Conservation (phyloP, 495 filamentous ascomycete genomes). For the Trypethelium eluteriae region DNA sequence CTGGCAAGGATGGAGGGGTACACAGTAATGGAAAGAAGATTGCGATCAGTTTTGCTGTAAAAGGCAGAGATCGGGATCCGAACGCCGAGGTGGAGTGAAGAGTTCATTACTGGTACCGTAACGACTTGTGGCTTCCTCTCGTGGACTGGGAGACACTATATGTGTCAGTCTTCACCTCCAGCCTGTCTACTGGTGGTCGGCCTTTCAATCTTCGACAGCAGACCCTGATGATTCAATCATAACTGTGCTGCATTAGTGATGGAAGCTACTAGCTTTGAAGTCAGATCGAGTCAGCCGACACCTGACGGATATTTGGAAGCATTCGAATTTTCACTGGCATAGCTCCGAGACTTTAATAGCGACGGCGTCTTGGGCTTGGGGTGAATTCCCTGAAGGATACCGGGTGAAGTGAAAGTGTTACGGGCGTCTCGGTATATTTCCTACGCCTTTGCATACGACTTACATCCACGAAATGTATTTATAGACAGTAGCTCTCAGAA, state of each 20-base stretch:
- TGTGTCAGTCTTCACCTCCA: too few species aligned
- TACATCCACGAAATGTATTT: neutral
- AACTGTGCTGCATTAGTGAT: too few species aligned
- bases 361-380: neutral
- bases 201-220: too few species aligned
- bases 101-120: neutral
- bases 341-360: neutral
- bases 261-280: too few species aligned
- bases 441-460: neutral
- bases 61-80: neutral
- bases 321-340: neutral
- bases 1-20: conserved; percentile 27
- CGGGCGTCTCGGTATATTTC: neutral
- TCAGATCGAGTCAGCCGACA: too few species aligned
- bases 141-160: too few species aligned
- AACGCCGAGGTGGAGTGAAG: neutral
- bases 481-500: neutral
- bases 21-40: conserved; percentile 26
- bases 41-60: conserved; percentile 20
- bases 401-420: neutral
- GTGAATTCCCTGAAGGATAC: neutral
- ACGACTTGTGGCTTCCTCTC: neutral
- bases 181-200: too few species aligned
- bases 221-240: too few species aligned
- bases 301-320: too few species aligned